Base-by-base conservation (phyloP, 2,329 filamentous ascomycete genomes). In the Xylaria sp. region DNA sequence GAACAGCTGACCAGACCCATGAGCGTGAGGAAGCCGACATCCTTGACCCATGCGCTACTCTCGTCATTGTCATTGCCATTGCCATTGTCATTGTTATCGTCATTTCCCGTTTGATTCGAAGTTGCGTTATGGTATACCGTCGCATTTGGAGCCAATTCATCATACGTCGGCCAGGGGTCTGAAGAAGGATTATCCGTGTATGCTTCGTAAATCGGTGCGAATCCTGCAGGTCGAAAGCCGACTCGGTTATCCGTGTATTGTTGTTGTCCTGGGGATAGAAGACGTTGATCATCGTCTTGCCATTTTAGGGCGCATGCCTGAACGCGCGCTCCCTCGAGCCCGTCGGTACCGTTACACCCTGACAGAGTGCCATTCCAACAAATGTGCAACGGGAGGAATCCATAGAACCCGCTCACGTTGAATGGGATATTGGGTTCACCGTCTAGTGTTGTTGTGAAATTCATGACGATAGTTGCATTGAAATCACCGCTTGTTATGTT, bases 111-210 rank as follows among this genome's bases (percentile, higher is more conserved):
- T 53, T 21, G 55, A 60, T 5, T 44, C 51, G 32, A 18, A 27
- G 23, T 27, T 50, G 23, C 37, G 23, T 42, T 51, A 18, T 44
- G 21, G 53, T 59, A 53, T 10, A 53, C 63, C 29, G 63, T 65
- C 63, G 63, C 63, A 44, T 65, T 65, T 32, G 54, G 42, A 25
- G 63, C 63, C 12, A 32, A 42, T 21, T 65, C 54, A 47, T 32
- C 55, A 57, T 65, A 65, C 6, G 63, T 65, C 27, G 63, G 63
- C 55, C 47, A 55, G 44, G 63, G 63, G 37, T 65, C 63, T 47
- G 23, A n/a, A 51, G 42, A 44, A 51, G 35, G 27, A 23, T 42
- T n/a, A 18, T 44, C n/a, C 6, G 42, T 48, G 44, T 21, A 48
- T 6, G 44, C 44, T 48, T n/a, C 5, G 18, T 21, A 44, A 9